Percentiles rank a stretch among this genome's conserved stretches.
phyloP scores from a whole-genome alignment of 495 filamentous ascomycete species.

The Amniculicola lignicola region DNA sequence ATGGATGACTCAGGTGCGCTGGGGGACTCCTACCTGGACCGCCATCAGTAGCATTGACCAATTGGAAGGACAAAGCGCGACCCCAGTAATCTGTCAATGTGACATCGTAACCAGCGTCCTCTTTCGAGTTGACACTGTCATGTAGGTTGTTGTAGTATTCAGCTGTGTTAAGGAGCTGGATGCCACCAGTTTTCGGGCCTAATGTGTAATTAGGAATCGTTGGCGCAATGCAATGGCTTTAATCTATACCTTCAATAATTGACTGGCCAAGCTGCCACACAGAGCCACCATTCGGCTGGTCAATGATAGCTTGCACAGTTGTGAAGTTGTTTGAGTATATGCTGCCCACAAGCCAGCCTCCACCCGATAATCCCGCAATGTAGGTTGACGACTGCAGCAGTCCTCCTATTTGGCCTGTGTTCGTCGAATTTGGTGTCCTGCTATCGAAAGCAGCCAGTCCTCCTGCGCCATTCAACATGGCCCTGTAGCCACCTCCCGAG shows the following conservation, averaged over 20 bases:
- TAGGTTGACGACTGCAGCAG: conserved; percentile 84
- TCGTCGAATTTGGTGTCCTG: conserved; percentile 64
- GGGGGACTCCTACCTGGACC: too few species aligned
- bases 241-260: conserved; percentile 56
- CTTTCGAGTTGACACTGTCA: conserved; percentile 62
- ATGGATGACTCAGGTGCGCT: too few species aligned
- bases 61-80: conserved; percentile 76
- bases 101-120: conserved; percentile 65
- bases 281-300: conserved; percentile 46
- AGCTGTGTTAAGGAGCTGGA: conserved; percentile 48
- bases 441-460: conserved; percentile 80
- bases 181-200: conserved; percentile 54
- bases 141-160: conserved; percentile 67
- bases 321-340: conserved; percentile 90
- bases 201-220: conserved; percentile 1
- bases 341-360: conserved; percentile 82
- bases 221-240: neutral
- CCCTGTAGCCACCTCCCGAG: conserved; percentile 76
- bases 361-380: conserved; percentile 79
- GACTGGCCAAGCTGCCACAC: conserved; percentile 77
- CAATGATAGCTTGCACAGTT: conserved; percentile 60
- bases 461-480: conserved; percentile 85
- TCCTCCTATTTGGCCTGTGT: conserved; percentile 72
- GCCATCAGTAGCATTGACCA: conserved; percentile 74
- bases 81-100: conserved; percentile 89